Base-by-base conservation (phyloP, 805 yeast species). In the Hyphopichia homilentoma region DNA sequence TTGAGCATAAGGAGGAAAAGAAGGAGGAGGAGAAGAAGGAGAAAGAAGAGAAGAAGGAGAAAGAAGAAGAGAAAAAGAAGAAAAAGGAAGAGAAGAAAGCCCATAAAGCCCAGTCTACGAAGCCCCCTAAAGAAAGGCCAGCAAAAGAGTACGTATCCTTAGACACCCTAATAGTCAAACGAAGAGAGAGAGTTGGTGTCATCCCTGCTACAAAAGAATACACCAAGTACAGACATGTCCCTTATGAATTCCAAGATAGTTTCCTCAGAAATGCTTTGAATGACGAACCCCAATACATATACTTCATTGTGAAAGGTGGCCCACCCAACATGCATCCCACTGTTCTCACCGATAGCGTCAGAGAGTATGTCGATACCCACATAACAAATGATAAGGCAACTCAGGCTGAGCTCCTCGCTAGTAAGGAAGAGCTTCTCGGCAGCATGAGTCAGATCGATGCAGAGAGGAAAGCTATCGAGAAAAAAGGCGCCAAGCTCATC, bases 401-500 rank as follows among this genome's bases (percentile, higher is more conserved):
- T n/a, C n/a, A n/a, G n/a, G 14, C 16, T 25, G 20, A 26, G 18
- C 11, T 16, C 9, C 11, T 26, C 9, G 8, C 7, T 15, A 7
- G 7, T 7, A 24, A 24, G 14, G n/a, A 26, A 14, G 20, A 26
- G 18, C 17, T 9, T 9, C 16, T 14, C 11, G 9, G n/a, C 6
- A 14, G 11, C n/a, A 26, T 26, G 4, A 8, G 8, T 8, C 2
- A 13, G 9, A 11, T 14, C 9, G 20, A 26, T 7, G 13, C 9
- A 9, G 16, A 26, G 12, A 12, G 18, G 18, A 13, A 11, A 4
- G 19, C 19, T 9, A 13, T 26, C 18, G 29, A 26, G 11, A 26
- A 26, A 26, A 14, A 16, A 21, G 29, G 29, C 5, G 29, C 29
- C 6, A 26, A 26, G 18, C 29, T 26, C 8, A 26, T 26, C 3